Conservation (phyloP, 78 protist genomes). For the Planoprotostelium fungivorum region DNA sequence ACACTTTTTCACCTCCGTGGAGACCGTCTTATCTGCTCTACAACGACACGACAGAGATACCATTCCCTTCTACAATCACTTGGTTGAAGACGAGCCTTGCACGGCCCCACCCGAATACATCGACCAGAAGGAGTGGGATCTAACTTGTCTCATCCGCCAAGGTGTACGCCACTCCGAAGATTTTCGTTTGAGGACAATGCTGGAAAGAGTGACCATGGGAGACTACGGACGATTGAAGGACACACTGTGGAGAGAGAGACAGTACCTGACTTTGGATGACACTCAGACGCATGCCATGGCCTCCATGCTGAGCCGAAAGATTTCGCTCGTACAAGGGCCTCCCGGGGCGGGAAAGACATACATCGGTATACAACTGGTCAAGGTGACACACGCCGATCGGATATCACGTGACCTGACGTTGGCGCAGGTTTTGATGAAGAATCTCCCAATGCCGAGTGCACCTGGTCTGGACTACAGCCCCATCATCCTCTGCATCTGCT, state of each 20-base stretch:
- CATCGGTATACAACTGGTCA: constrained; percentile 46
- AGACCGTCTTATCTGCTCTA: constrained; percentile 30
- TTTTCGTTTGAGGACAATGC: background rate
- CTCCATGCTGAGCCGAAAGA: constrained; percentile 18
- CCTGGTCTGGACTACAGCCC: background rate
- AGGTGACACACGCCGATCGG: constrained; percentile 10
- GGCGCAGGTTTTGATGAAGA: background rate
- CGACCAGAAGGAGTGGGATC: background rate
- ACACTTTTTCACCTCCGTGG: background rate
- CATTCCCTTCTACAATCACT: constrained; percentile 39
- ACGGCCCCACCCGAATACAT: constrained; percentile 22
- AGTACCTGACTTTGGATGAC: constrained; percentile 9
- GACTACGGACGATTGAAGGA: background rate
- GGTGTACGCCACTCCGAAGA: background rate
- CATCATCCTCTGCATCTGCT: constrained; percentile 58
- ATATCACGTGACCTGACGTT: background rate
- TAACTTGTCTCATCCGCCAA: background rate
- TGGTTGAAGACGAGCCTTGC: constrained; percentile 1
- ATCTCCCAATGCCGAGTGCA: background rate
- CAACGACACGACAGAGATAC: constrained; percentile 8
- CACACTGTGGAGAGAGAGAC: constrained; percentile 2
- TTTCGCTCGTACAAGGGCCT: constrained; percentile 81
- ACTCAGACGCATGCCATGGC: constrained; percentile 32
- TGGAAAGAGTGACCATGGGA: constrained; percentile 4
- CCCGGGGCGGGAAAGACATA: constrained; percentile 89